phyloP scores from a whole-genome alignment of 2,329 filamentous ascomycete species.

The Amesomyces nigricolor region DNA sequence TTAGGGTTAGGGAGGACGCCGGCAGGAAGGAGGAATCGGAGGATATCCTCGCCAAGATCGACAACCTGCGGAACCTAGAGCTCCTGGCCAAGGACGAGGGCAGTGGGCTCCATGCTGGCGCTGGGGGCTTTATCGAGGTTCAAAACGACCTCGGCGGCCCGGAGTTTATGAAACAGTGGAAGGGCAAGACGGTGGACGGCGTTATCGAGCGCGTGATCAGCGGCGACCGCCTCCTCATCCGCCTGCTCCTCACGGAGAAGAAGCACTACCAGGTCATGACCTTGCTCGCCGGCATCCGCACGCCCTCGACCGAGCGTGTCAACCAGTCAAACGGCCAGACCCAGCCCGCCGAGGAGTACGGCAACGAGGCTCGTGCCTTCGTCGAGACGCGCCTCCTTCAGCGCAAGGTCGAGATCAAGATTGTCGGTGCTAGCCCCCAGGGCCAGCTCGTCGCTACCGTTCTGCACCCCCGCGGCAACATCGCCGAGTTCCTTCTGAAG shows the following conservation, averaged over 20 bases:
- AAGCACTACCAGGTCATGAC: constrained; percentile 87
- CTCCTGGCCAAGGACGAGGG: constrained; percentile 68
- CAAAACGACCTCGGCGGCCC: constrained; percentile 75
- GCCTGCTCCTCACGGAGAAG: constrained; percentile 71
- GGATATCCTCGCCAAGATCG: constrained; percentile 63
- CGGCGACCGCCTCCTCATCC: constrained; percentile 82
- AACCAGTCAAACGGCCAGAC: constrained; percentile 72
- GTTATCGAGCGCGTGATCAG: constrained; percentile 88
- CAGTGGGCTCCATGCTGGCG: constrained; percentile 74
- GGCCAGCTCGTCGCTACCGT: constrained; percentile 85
- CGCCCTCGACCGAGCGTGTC: constrained; percentile 81
- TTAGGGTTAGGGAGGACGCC: constrained; percentile 90
- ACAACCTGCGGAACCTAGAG: constrained; percentile 73
- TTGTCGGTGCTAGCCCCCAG: constrained; percentile 84
- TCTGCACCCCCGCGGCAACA: constrained; percentile 84
- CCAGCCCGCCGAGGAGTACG: constrained; percentile 81
- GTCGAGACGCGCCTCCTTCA: constrained; percentile 83
- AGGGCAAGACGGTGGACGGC: constrained; percentile 77
- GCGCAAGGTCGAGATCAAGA: constrained; percentile 72
- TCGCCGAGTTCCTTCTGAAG: constrained; percentile 83
- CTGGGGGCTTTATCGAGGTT: constrained; percentile 63
- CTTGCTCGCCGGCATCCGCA: constrained; percentile 80
- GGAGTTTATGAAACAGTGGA: constrained; percentile 76
- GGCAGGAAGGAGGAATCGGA: constrained; percentile 85
- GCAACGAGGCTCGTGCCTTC: constrained; percentile 81